Percentiles rank a stretch among this genome's conserved stretches.
These are phyloP conservation scores for Phoenix dactylifera DNA, from an alignment of 176 grass and related monocot species.

Conservation along the genomic window DNA sequence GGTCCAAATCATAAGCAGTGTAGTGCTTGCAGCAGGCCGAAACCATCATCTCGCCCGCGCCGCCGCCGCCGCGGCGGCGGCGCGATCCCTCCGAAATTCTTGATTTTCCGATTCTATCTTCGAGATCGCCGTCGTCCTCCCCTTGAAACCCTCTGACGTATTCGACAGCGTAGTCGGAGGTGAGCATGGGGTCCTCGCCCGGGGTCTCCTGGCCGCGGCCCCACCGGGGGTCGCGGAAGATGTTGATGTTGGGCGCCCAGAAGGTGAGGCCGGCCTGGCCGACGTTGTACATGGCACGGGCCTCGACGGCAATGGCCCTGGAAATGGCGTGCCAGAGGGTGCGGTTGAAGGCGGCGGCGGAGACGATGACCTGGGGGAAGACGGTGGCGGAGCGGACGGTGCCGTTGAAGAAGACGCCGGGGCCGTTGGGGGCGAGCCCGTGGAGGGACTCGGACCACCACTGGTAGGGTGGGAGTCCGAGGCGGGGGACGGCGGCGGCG, in stretches of 20 bases:
- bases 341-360: constrained; percentile 74
- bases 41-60: constrained; percentile 45
- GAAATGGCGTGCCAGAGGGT: constrained; percentile 64
- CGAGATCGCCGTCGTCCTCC: constrained; percentile 13
- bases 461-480: constrained; percentile 67
- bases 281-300: constrained; percentile 67
- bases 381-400: constrained; percentile 53
- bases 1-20: constrained; percentile 84
- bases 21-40: constrained; percentile 95
- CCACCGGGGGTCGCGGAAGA: constrained; percentile 88
- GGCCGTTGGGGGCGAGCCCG: constrained; percentile 64
- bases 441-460: constrained; percentile 99
- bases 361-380: constrained; percentile 82
- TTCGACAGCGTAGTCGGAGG: constrained; percentile 56
- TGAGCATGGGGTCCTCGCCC: constrained; percentile 68
- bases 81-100: too few species aligned
- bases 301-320: constrained; percentile 56
- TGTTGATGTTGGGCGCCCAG: constrained; percentile 97
- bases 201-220: constrained; percentile 93
- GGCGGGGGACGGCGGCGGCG: constrained; percentile 54
- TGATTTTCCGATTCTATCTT: background rate
- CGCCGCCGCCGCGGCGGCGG: background rate
- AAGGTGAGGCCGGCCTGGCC: constrained; percentile 91
- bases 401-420: constrained; percentile 67
- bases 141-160: constrained; percentile 79